Base-by-base conservation (phyloP, 108 stramenopile species). In the Aurantiochytrium sp. region DNA sequence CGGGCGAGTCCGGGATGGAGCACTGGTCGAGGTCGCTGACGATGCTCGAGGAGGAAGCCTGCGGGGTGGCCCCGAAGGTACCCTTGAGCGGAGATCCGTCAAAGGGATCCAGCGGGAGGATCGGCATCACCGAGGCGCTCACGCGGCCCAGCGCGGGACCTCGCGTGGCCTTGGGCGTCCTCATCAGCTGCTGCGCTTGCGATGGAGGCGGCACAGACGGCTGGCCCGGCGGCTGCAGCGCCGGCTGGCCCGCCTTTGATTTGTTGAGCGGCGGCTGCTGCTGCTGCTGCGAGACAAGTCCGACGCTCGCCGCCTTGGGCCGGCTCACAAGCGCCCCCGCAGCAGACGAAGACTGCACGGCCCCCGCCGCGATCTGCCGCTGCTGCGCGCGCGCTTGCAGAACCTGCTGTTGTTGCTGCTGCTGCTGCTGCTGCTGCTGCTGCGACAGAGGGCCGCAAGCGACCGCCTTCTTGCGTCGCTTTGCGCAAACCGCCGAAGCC, bases 11-110 rank as follows among this genome's bases (percentile, higher is more conserved):
- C 45, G 73, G 73, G 24, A 81, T 81, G 27, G 73, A 81, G 32
- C 73, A 81, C 2, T 81, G 73, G 73, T 81, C 73, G 73, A 81
- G 73, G 24, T 81, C 73, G 34, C 59, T 65, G 8, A 65, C 59
- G 59, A 65, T 65, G 59, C 59, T 65, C 59, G 59, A 65, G 8
- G 59, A 65, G 24, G 59, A 65, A 8, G 19, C 34, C 10, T 8
- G 32, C 24, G 22, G 22, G 17, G 50, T 52, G n/a, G n/a, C n/a
- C n/a, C n/a, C n/a, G 1, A 65, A 65, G 59, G 10, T 19, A 0
- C 34, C 32, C 59, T 65, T 65, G 32, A 65, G 27, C 15, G 59
- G 59, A 8, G 59, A 65, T 6, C 15, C 59, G 8, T 65, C 59
- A 27, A 65, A 65, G 34, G 59, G 59, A 65, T 65, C 59, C 59